Evolutionary conservation across 495 filamentous ascomycete genomes (phyloP), one percentile per base, ranked within the genome.

Genomic region (Penicillium bialowiezense): DNA sequence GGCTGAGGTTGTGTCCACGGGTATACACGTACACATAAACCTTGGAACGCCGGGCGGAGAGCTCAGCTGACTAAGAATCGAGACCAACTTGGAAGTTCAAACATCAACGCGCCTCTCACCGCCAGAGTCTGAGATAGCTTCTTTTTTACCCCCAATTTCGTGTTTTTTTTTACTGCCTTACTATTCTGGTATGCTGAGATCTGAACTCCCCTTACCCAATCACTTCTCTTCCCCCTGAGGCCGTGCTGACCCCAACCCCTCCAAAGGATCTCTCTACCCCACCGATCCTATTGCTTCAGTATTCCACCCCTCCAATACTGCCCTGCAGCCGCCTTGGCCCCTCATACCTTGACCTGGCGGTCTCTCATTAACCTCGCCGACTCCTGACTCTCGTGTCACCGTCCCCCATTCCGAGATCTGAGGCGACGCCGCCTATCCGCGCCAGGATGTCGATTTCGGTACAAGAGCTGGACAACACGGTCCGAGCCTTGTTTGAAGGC

Each of bases 401-500:
- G 59, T 42, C 46, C n/a, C 47, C 44, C 43, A 40, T 55, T 52
- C 37, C 49, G 62, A 62, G 57, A 50, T 41, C 47, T 54, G 37
- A 48, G 58, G 58, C 60, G 56, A 60, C 41, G 62, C 63, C 62
- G 60, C 70, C 64, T 60, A 53, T 51, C 58, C 64, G 56, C 61
- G 64, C 55, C 65, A 65, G 55, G 50, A 86, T 86, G 83, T 80
- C 83, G 63, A 71, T 85, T 64, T 80, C 85, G 54, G 91, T 98
- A 63, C 82, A 84, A 65, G 95, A 98, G 79, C 78, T 98, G 72
- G 93, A 98, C 83, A 83, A 82, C 64, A 95, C 90, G 50, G 91
- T 97, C 78, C 91, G 86, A 54, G 86, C 89, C 70, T 97, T 98
- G 75, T 97, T 95, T 55, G 93, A 97, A 73, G 92, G 89, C 65